These are phyloP conservation scores for Cladosporium sp. DNA, from an alignment of 2,329 filamentous ascomycete species.

Conservation along the genomic window DNA sequence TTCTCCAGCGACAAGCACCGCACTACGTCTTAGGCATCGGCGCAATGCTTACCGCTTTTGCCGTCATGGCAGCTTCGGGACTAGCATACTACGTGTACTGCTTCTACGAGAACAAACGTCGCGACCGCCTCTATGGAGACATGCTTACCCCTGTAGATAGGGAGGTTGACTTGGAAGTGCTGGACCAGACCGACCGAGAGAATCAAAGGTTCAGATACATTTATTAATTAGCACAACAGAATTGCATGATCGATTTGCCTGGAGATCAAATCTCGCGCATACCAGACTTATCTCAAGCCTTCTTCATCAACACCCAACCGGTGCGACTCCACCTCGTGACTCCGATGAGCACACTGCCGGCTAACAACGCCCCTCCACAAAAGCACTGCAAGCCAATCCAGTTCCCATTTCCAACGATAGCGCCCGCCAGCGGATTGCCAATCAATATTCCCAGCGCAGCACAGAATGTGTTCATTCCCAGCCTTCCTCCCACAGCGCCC, in stretches of 20 bases:
- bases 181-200: neutral
- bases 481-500: conserved; percentile 29
- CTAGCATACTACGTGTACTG: neutral
- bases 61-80: neutral
- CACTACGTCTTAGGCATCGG: neutral
- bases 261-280: no score
- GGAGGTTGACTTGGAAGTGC: neutral
- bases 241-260: neutral
- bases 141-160: neutral
- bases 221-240: neutral
- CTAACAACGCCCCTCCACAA: conserved; percentile 28
- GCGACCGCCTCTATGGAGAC: neutral
- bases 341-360: conserved; percentile 24
- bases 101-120: neutral
- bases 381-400: conserved; percentile 32
- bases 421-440: conserved; percentile 33
- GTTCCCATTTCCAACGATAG: conserved; percentile 22
- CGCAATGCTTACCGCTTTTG: neutral
- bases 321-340: conserved; percentile 26
- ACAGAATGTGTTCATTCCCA: conserved; percentile 33
- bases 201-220: neutral
- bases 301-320: conserved; percentile 23
- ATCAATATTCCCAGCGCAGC: conserved; percentile 31
- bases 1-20: neutral
- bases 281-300: conserved; percentile 18